Percentiles rank a stretch among this genome's conserved stretches.
phyloP scores from a whole-genome alignment of 352 stramenopile species.

The Phytophthora constricta region DNA sequence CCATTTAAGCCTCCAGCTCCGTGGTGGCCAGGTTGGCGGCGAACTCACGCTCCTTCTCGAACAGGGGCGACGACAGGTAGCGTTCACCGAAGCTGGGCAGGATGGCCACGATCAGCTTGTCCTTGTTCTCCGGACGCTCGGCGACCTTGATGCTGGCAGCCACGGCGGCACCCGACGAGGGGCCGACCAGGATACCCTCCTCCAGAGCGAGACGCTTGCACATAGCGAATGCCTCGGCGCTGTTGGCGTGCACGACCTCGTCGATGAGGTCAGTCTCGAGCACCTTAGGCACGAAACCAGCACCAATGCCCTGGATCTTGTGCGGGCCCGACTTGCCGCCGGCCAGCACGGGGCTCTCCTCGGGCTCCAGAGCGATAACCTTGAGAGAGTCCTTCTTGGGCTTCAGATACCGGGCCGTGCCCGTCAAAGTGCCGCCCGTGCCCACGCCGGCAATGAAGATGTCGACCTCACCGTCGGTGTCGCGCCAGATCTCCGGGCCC shows the following conservation, averaged over 20 bases:
- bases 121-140: conserved; percentile 78
- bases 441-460: conserved; percentile 90
- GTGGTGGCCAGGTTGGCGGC: conserved; percentile 69
- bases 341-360: conserved; percentile 86
- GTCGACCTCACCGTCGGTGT: conserved; percentile 89
- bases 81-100: conserved; percentile 92
- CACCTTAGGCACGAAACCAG: conserved; percentile 85
- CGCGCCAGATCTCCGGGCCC: conserved; percentile 87
- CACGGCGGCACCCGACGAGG: conserved; percentile 89
- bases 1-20: conserved; percentile 39
- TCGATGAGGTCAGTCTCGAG: conserved; percentile 86
- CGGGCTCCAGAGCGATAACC: conserved; percentile 86
- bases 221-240: conserved; percentile 86
- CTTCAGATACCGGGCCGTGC: conserved; percentile 88
- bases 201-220: conserved; percentile 85
- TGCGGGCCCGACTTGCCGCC: conserved; percentile 80
- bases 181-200: conserved; percentile 88
- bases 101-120: conserved; percentile 92
- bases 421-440: conserved; percentile 89
- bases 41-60: conserved; percentile 81
- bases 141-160: conserved; percentile 84
- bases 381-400: conserved; percentile 83
- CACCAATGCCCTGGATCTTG: conserved; percentile 90
- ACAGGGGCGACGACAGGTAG: conserved; percentile 83
- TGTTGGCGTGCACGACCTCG: conserved; percentile 87